These are phyloP conservation scores for Cladosporium sphaerospermum DNA, from an alignment of 2,329 filamentous ascomycete species.

Conservation along the genomic window DNA sequence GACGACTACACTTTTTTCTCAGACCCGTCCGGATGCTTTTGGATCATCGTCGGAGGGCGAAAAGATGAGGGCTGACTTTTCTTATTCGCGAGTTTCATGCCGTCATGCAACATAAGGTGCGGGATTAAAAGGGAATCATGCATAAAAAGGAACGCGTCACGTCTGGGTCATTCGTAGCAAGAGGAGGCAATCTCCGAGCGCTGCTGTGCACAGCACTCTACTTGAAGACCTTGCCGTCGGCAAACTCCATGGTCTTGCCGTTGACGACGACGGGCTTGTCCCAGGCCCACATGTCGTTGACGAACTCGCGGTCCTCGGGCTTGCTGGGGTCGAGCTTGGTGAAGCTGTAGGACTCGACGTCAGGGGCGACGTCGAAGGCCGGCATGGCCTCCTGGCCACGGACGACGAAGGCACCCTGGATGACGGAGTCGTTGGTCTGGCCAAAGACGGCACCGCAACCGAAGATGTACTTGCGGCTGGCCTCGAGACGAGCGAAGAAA, in stretches of 20 bases:
- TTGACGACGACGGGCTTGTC: conserved; percentile 73
- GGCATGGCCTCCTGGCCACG: conserved; percentile 80
- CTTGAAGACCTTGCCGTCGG: conserved; percentile 98
- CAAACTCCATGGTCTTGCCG: conserved; percentile 84
- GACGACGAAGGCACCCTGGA: conserved; percentile 90
- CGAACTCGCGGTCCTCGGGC: conserved; percentile 74
- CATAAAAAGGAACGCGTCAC: conserved; percentile 7
- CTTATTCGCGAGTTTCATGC: conserved; percentile 1
- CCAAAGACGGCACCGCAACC: conserved; percentile 86
- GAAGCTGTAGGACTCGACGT: conserved; percentile 95
- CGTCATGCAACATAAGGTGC: conserved; percentile 9
- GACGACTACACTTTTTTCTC: not conserved
- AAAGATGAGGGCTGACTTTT: not conserved
- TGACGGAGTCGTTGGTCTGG: conserved; percentile 77
- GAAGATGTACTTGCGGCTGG: conserved; percentile 95
- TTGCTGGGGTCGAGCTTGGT: conserved; percentile 90
- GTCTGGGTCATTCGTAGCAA: conserved; percentile 9
- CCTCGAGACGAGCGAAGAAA: conserved; percentile 97
- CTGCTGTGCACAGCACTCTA: conserved; percentile 47
- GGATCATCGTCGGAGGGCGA: not conserved
- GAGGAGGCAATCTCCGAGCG: not conserved
- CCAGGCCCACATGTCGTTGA: conserved; percentile 87
- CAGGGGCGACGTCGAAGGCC: conserved; percentile 94
- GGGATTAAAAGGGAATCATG: conserved; percentile 8
- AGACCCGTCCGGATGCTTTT: not conserved